Evolutionary conservation across 208 protist genomes (phyloP), one percentile per base, ranked within the genome.

Genomic region (Trypanosoma grayi): DNA sequence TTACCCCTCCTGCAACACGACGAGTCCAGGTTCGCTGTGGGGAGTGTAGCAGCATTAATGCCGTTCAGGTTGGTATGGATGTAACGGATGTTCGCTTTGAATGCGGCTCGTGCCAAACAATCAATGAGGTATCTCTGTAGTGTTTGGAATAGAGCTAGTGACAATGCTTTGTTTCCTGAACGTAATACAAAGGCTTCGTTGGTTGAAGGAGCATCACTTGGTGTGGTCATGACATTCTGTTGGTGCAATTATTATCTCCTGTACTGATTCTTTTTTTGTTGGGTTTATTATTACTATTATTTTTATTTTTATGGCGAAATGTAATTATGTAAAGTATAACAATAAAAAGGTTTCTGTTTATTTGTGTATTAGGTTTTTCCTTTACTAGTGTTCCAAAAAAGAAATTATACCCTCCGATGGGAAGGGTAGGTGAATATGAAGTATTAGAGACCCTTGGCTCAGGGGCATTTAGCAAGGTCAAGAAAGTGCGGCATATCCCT

Each of bases 381-480:
- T 5, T 65, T 57, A 24, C 36, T 45, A 31, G 66, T 44, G 30
- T 8, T 61, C 16, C 16, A 6, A 60, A 43, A 58, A 28, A 53
- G 40, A 52, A 68, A 43, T n/a, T 55, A 51, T 30, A 13, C n/a
- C 1, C 51, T 40, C 25, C 44, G 11, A 91, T 91, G 84, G 62
- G 79, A 31, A 75, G 75, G 13, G 87, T 91, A 4, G 88, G 88
- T n/a, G 82, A 94, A 30, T 94, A 94, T 58, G 88, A 94, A 60
- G 62, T 94, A 16, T 68, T 90, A 0, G 78, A 89, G 40, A 90
- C 85, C 2, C 39, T 94, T 3, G 88, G 85, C 11, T 69, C 80
- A 48, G 88, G 88, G 37, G 73, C 84, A 0, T 92, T 74, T 66
- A 91, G 85, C 70, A 88, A 85, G 53, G 88, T 94, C n/a, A 92